These are phyloP conservation scores for Avena eriantha DNA, from an alignment of 176 grass and related monocot species.

Conservation along the genomic window DNA sequence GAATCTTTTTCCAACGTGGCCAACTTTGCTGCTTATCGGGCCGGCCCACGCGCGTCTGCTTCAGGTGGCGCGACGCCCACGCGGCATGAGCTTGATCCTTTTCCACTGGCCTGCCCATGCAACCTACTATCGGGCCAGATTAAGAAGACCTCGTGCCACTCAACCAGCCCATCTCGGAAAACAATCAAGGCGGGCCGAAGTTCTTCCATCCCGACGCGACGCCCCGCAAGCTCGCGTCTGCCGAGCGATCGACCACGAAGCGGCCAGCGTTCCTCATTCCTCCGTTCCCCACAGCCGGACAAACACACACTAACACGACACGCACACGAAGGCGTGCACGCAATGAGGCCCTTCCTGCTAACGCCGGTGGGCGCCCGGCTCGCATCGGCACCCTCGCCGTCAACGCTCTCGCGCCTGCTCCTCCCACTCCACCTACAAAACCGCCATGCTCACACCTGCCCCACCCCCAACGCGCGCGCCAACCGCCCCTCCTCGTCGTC, in stretches of 20 bases:
- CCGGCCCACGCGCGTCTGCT: no score
- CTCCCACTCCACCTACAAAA: constrained; percentile 47
- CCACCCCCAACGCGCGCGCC: not conserved
- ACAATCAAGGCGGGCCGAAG: not conserved
- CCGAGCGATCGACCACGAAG: constrained; percentile 21
- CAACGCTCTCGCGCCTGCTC: constrained; percentile 49
- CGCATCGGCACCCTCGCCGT: constrained; percentile 42
- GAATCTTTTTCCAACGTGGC: no score
- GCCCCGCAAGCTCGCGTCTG: not conserved
- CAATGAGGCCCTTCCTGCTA: constrained; percentile 51
- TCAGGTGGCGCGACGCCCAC: no score
- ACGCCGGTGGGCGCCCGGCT: constrained; percentile 43
- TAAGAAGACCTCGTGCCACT: not conserved
- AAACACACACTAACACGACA: not conserved
- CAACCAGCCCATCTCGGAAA: not conserved
- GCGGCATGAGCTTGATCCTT: no score
- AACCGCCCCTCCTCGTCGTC: not conserved
- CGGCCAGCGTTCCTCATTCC: constrained; percentile 19
- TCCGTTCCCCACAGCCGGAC: not conserved
- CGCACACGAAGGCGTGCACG: constrained; percentile 47
- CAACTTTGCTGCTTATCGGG: no score
- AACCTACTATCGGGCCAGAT: no score
- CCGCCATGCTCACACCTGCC: not conserved
- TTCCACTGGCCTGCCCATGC: no score
- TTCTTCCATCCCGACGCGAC: not conserved